A percentile compares a stretch with the other conserved stretches of the same genome.
Evolutionary conservation across 495 filamentous ascomycete species (phyloP).

Genomic region (Aspergillus campestris): DNA sequence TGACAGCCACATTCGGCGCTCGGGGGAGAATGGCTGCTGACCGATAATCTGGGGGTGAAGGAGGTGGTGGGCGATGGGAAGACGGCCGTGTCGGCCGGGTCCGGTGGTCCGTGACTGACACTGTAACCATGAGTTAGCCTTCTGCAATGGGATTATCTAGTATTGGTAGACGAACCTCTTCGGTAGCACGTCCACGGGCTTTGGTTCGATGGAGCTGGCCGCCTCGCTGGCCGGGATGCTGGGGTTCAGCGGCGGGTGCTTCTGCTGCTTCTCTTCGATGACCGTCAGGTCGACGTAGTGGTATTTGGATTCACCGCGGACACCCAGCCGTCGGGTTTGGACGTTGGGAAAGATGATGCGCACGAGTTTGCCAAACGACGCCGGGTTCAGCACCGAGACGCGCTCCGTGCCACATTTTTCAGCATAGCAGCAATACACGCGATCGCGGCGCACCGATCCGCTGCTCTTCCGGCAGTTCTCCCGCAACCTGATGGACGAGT

Average conservation of each 20-base stretch:
- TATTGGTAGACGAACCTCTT: conserved; percentile 23
- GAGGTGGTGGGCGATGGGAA: conserved; percentile 56
- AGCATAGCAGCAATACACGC: conserved; percentile 91
- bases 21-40: conserved; percentile 5
- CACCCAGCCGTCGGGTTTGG: conserved; percentile 82
- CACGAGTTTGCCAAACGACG: conserved; percentile 95
- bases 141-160: background rate
- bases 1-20: conserved; percentile 25
- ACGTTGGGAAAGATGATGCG: conserved; percentile 92
- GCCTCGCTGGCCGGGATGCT: conserved; percentile 17
- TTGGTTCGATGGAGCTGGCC: conserved; percentile 13
- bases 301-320: conserved; percentile 96
- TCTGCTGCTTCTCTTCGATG: conserved; percentile 42
- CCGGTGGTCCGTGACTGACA: conserved; percentile 37
- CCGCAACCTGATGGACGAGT: conserved; percentile 56
- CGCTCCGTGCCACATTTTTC: conserved; percentile 82
- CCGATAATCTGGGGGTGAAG: conserved; percentile 24
- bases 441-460: conserved; percentile 78
- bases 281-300: conserved; percentile 89
- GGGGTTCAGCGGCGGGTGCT: conserved; percentile 20
- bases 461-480: conserved; percentile 71
- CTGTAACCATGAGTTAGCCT: conserved; percentile 9
- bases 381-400: conserved; percentile 88
- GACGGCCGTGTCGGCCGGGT: conserved; percentile 54
- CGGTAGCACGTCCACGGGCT: conserved; percentile 20